Evolutionary conservation across 116 monocot genomes (phyloP).

Genomic region (Papilionanthe hybrid): DNA sequence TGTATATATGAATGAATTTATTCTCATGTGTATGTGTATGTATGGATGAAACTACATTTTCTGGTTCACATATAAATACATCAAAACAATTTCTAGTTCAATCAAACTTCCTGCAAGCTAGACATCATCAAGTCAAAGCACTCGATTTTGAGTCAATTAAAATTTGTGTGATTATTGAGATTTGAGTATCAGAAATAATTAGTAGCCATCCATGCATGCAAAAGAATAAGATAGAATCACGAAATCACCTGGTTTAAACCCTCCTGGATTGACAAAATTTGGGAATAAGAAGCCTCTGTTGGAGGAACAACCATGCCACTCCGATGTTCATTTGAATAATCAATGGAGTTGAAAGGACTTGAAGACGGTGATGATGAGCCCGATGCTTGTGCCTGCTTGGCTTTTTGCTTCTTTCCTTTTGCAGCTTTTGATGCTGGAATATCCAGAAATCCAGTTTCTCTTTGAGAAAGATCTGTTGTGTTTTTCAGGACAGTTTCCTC

Average conservation of each 20-base stretch:
- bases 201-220: background rate
- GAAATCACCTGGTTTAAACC: conserved; percentile 61
- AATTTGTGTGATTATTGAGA: background rate
- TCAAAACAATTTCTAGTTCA: background rate
- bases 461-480: conserved; percentile 41
- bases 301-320: conserved; percentile 17
- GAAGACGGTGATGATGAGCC: conserved; percentile 39
- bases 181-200: background rate
- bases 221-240: background rate
- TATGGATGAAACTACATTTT: background rate
- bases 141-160: background rate
- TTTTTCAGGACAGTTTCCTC: conserved; percentile 36
- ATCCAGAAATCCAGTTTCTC: conserved; percentile 24
- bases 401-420: conserved; percentile 51
- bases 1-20: background rate
- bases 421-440: conserved; percentile 20
- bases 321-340: conserved; percentile 52
- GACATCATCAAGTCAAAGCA: background rate
- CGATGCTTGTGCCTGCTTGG: conserved; percentile 43
- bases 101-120: background rate
- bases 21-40: background rate
- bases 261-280: conserved; percentile 55
- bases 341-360: conserved; percentile 49
- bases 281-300: conserved; percentile 32
- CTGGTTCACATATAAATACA: background rate